Base-by-base conservation (phyloP, 176 grass and related monocot species). In the Oryza australiensis region DNA sequence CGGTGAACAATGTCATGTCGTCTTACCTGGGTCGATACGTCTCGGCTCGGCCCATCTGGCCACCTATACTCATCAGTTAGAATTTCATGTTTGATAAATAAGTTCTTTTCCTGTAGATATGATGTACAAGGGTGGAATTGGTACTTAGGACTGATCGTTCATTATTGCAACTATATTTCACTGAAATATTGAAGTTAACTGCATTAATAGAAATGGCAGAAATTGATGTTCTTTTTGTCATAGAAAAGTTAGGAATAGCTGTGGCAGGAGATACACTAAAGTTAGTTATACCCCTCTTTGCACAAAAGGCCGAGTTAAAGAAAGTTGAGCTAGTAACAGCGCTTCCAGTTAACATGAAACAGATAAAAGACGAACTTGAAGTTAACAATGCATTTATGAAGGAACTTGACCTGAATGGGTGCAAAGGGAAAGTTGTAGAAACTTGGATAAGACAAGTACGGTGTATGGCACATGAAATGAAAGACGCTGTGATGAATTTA, bases 401-500 rank as follows among this genome's bases (percentile, higher is more conserved):
- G 18, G 23, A 84, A 22, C 26, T 75, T 15, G 81, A 45, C 13
- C 49, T 30, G 41, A 9, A 7, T 29, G 13, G 27, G 11, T 9
- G 10, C 7, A 67, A 37, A 5, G 49, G 46, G 34, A 41, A 42
- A 66, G 70, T 16, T 35, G 12, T 75, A 15, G 43, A 74, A 65
- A 51, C 57, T 30, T 84, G 81, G 81, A 45, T 84, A 64, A 18
- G 7, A 1, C 14, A 67, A 29, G 49, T 53, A 20, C 4, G 49
- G 49, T 22, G 18, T 16, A 7, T 53, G 49, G 49, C 49, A 53
- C 49, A 53, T 66, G 18, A 2, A 34, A 65, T 84, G 64, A 55
- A 84, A 35, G 81, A 84, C 10, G 46, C 26, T 22, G 29, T 76
- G 5, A 84, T 51, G 70, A 84, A n/a, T 84, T 65, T 75, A 33